phyloP scores from a whole-genome alignment of 208 protist species.

The Leishmania mexicana region DNA sequence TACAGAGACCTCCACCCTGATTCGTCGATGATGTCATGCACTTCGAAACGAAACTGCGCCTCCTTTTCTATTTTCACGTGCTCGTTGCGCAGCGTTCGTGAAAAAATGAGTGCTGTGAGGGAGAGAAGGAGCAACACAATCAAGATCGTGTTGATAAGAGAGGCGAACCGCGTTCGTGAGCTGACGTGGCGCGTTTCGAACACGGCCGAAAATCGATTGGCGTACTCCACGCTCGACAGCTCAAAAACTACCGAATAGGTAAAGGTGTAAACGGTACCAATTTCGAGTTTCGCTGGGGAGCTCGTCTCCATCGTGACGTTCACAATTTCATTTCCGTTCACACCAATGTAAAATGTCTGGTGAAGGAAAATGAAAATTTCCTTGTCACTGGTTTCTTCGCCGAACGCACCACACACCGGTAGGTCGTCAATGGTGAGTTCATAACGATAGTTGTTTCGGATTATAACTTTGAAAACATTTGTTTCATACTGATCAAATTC shows the following conservation, averaged over 20 bases:
- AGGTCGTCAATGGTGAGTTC: conserved; percentile 69
- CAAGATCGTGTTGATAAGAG: conserved; percentile 94
- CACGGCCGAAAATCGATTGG: conserved; percentile 91
- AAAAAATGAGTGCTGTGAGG: conserved; percentile 92
- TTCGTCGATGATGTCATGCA: conserved; percentile 77
- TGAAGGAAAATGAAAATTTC: conserved; percentile 82
- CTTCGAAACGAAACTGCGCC: conserved; percentile 44
- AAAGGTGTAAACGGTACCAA: conserved; percentile 61
- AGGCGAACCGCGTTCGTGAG: conserved; percentile 88
- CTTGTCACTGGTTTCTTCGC: conserved; percentile 6
- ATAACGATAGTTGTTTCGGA: conserved; percentile 52
- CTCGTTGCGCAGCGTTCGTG: conserved; percentile 85
- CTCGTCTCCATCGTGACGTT: conserved; percentile 65
- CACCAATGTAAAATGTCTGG: conserved; percentile 75
- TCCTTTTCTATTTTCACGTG: conserved; percentile 77
- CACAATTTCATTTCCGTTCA: conserved; percentile 67
- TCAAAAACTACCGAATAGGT: conserved; percentile 87
- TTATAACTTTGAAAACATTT: conserved; percentile 22
- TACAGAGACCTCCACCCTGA: conserved; percentile 97
- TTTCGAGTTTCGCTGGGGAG: conserved; percentile 9
- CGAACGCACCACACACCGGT: conserved; percentile 52
- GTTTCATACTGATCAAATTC: conserved; percentile 21
- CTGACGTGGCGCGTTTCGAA: conserved; percentile 90
- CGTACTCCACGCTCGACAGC: conserved; percentile 68
- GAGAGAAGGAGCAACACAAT: conserved; percentile 91